A percentile compares a stretch with the other conserved stretches of the same genome.
Evolutionary conservation across 2,329 filamentous ascomycete species (phyloP).

Genomic region (Alternaria panax): DNA sequence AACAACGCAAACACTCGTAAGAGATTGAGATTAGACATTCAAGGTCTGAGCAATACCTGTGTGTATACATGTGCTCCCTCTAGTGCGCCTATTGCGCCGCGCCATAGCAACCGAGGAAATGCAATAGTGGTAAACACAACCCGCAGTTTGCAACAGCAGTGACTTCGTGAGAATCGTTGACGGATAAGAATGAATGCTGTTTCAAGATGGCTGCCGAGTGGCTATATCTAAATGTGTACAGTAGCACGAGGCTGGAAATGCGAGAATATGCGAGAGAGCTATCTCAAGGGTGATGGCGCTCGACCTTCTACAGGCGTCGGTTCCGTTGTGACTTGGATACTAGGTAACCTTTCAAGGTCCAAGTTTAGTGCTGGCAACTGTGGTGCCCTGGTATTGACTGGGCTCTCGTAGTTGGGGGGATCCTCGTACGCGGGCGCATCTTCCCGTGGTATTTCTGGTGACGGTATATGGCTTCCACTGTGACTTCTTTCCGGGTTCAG

Average conservation of each 20-base stretch:
- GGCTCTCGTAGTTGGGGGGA: slow-evolving; percentile 58
- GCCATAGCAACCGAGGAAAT: not conserved
- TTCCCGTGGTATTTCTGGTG: slow-evolving; percentile 39
- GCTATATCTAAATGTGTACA: not conserved
- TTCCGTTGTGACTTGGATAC: slow-evolving; percentile 54
- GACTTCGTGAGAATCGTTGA: not conserved
- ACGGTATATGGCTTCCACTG: slow-evolving; percentile 31
- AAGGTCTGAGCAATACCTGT: not conserved
- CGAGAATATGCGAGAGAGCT: not conserved
- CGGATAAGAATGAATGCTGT: not conserved
- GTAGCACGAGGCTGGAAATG: not conserved
- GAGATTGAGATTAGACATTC: not conserved
- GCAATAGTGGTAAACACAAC: not conserved
- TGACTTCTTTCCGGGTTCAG: slow-evolving; percentile 49
- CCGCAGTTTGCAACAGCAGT: not conserved
- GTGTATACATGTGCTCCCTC: not conserved
- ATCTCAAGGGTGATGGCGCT: slow-evolving; percentile 18
- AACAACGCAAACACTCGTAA: not conserved
- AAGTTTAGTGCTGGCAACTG: slow-evolving; percentile 51
- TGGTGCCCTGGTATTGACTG: slow-evolving; percentile 42
- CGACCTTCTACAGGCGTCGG: slow-evolving; percentile 30
- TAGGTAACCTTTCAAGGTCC: slow-evolving; percentile 51
- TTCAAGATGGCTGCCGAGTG: not conserved
- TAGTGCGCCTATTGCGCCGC: not conserved
- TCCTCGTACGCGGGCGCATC: slow-evolving; percentile 55